A percentile compares a stretch with the other conserved stretches of the same genome.
Evolutionary conservation across 345 rosid species (phyloP).

Genomic region (Eucalyptus microcorys): DNA sequence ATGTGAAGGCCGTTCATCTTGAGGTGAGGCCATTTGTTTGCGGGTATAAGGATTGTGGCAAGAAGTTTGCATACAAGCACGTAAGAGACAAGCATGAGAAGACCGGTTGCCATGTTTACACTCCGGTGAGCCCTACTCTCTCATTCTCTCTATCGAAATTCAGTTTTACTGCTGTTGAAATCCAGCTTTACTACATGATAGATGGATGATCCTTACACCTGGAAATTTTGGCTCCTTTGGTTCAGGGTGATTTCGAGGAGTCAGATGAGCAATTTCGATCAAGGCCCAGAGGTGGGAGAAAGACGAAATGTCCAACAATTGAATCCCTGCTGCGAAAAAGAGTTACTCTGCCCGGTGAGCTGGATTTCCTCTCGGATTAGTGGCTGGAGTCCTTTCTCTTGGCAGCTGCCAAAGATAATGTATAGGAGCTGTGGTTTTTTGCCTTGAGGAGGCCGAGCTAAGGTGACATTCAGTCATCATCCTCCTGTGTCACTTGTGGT

Average conservation of each 20-base stretch:
- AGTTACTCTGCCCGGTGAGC: conserved; percentile 15
- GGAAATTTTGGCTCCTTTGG: background rate
- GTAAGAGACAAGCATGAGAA: conserved; percentile 83
- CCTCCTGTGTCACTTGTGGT: background rate
- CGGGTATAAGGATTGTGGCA: conserved; percentile 47
- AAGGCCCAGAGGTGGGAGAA: conserved; percentile 75
- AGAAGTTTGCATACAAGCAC: conserved; percentile 78
- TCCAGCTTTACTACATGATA: too few relatives aligned
- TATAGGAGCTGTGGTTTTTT: background rate
- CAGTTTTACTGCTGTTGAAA: conserved; percentile 2
- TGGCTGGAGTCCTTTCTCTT: background rate
- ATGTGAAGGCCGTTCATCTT: conserved; percentile 55
- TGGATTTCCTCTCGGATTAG: background rate
- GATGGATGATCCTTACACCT: background rate
- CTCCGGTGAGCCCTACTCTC: conserved; percentile 22
- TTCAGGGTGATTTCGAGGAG: conserved; percentile 71
- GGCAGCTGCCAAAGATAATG: background rate
- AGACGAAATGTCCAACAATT: conserved; percentile 38
- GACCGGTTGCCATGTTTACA: conserved; percentile 33
- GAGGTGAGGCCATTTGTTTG: conserved; percentile 45
- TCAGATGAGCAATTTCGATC: conserved; percentile 52
- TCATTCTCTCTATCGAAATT: background rate
- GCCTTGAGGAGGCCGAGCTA: background rate
- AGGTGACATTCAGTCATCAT: background rate
- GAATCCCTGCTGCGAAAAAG: conserved; percentile 65